Conservation (phyloP, 441 rosid species). For the Theobroma grandiflorum region DNA sequence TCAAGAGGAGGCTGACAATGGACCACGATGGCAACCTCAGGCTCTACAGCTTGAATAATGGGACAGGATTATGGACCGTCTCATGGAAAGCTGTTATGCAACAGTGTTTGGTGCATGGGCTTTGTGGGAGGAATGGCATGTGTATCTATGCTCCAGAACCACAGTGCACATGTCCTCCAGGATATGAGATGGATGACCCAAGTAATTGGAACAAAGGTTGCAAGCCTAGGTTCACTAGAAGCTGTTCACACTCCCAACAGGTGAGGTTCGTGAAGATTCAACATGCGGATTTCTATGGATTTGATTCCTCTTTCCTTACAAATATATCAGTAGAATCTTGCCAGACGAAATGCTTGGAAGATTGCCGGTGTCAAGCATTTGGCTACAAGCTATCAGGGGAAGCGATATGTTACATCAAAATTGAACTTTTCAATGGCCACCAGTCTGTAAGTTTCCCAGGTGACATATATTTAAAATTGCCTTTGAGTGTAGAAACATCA, state of each 20-base stretch:
- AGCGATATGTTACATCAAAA: conserved; percentile 36
- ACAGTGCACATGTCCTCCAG: conserved; percentile 58
- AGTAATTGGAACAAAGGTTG: conserved; percentile 38
- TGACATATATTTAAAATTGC: conserved; percentile 43
- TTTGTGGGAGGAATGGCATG: conserved; percentile 56
- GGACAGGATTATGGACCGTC: conserved; percentile 28
- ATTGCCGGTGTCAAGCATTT: conserved; percentile 51
- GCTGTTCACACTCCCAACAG: background rate
- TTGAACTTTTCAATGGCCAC: conserved; percentile 44
- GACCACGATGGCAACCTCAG: conserved; percentile 58
- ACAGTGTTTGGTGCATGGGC: conserved; percentile 49
- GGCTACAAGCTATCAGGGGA: conserved; percentile 41
- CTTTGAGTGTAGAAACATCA: conserved; percentile 22
- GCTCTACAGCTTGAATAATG: conserved; percentile 44
- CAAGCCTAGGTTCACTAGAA: conserved; percentile 19
- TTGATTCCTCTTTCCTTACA: conserved; percentile 5
- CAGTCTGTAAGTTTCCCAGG: conserved; percentile 38
- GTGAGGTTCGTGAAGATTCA: conserved; percentile 17
- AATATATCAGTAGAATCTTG: conserved; percentile 34
- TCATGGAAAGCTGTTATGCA: conserved; percentile 14
- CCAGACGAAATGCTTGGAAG: conserved; percentile 40
- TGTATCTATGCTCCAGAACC: conserved; percentile 50
- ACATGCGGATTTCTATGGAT: conserved; percentile 30
- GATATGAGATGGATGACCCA: conserved; percentile 38
- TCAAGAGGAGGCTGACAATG: conserved; percentile 48